These are phyloP conservation scores for Carex pumila DNA, from an alignment of 176 grass and related monocot genomes.

Conservation along the genomic window DNA sequence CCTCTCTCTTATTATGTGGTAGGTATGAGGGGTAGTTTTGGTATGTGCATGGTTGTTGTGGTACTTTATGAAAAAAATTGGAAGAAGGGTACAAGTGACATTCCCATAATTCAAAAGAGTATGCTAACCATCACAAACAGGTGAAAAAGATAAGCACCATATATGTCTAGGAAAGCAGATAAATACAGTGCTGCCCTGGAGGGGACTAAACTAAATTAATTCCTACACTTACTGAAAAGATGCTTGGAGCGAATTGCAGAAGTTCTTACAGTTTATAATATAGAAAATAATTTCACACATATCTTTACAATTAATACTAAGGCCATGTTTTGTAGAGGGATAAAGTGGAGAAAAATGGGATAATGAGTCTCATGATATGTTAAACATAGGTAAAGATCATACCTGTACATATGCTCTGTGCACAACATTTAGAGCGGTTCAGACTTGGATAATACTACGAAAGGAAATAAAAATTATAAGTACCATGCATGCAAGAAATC, in stretches of 20 bases:
- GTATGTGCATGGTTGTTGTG: not conserved
- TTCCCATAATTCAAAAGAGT: not conserved
- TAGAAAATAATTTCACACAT: not conserved
- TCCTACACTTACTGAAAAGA: not conserved
- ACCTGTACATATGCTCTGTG: constrained; percentile 95
- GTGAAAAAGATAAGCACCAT: not conserved
- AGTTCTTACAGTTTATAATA: not conserved
- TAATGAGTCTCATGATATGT: too few relatives aligned
- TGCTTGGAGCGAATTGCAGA: not conserved
- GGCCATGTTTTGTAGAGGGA: too few relatives aligned
- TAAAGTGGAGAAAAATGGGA: too few relatives aligned
- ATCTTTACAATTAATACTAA: not conserved
- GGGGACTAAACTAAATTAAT: not conserved
- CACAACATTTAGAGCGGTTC: constrained; percentile 89
- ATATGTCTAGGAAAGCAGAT: not conserved
- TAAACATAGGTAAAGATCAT: not conserved
- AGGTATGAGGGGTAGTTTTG: not conserved
- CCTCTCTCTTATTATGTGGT: not conserved
- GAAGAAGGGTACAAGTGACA: not conserved
- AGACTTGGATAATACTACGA: constrained; percentile 74
- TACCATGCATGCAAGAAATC: not conserved
- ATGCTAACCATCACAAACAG: not conserved
- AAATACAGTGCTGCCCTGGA: not conserved
- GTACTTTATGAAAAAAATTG: not conserved
- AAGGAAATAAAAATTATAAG: constrained; percentile 4